Conservation (phyloP, 2,329 filamentous ascomycete genomes). For the Westerdykella ornata region DNA sequence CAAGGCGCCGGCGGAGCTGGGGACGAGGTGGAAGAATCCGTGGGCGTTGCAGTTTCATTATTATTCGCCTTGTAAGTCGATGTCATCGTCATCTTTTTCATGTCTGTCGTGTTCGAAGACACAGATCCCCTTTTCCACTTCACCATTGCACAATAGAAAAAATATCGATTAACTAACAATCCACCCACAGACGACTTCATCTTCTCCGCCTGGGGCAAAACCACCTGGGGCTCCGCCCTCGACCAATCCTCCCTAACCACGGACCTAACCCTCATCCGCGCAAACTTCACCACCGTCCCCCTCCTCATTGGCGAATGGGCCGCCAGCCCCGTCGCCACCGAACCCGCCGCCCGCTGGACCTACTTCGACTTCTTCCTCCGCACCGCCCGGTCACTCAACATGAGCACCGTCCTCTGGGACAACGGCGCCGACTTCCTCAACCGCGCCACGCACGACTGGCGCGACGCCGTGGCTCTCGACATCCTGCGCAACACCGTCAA, state of each 20-base stretch:
- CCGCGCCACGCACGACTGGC: conserved; percentile 45
- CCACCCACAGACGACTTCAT: conserved; percentile 30
- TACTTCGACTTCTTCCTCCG: conserved; percentile 52
- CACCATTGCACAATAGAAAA: background rate
- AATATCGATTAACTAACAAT: background rate
- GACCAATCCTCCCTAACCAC: conserved; percentile 47
- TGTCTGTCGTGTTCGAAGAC: conserved; percentile 19
- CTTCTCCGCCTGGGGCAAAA: conserved; percentile 51
- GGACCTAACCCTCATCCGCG: conserved; percentile 48
- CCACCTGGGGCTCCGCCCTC: conserved; percentile 51
- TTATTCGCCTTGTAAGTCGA: conserved; percentile 49
- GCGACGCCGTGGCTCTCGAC: conserved; percentile 45
- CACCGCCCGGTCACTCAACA: conserved; percentile 46
- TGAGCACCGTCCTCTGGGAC: conserved; percentile 52
- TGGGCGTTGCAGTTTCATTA: conserved; percentile 59
- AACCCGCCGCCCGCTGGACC: conserved; percentile 52
- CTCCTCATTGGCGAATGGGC: conserved; percentile 55
- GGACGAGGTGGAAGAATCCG: conserved; percentile 46
- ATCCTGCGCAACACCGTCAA: conserved; percentile 45
- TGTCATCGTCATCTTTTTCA: conserved; percentile 10
- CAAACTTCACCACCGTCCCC: conserved; percentile 51
- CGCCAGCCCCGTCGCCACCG: conserved; percentile 45
- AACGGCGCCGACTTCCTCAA: conserved; percentile 53
- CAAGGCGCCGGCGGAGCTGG: conserved; percentile 35
- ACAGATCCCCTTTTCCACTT: conserved; percentile 7